These are phyloP conservation scores for Aspergillus leporis DNA, from an alignment of 495 filamentous ascomycete species.

Conservation along the genomic window DNA sequence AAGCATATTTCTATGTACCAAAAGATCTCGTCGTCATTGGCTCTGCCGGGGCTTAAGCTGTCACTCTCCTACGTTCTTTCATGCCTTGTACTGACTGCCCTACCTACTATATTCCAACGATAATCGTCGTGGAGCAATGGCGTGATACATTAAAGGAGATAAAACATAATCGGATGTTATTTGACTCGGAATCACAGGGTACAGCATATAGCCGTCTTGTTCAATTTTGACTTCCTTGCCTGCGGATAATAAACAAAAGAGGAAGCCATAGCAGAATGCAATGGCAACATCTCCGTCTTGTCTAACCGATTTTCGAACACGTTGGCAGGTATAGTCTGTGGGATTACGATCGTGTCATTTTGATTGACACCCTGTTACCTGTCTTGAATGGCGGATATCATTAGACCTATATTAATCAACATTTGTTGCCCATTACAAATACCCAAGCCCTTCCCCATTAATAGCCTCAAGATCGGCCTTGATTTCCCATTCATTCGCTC, in stretches of 20 bases:
- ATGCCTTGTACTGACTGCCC: not conserved
- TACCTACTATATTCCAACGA: not conserved
- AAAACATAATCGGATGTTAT: not conserved
- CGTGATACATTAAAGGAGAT: not conserved
- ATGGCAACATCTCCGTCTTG: no score
- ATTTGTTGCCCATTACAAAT: conserved; percentile 31
- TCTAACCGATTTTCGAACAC: no score
- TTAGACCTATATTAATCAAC: not conserved
- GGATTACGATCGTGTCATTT: no score
- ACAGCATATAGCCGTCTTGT: not conserved
- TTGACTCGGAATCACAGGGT: not conserved
- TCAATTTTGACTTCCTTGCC: not conserved
- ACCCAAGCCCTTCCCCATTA: conserved; percentile 58
- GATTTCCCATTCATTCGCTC: conserved; percentile 57
- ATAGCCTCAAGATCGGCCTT: conserved; percentile 61
- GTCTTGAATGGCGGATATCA: not conserved
- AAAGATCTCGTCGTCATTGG: conserved; percentile 5
- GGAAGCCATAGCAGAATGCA: not conserved
- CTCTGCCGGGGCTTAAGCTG: not conserved
- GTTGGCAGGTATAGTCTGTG: not conserved
- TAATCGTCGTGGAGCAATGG: not conserved
- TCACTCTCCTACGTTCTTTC: not conserved
- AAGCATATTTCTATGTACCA: conserved; percentile 5
- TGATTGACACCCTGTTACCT: not conserved
- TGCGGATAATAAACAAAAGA: not conserved